A percentile compares a stretch with the other conserved stretches of the same genome.
Conservation (phyloP, 1,139 yeast species). For the Yamadazyma atlantica region DNA sequence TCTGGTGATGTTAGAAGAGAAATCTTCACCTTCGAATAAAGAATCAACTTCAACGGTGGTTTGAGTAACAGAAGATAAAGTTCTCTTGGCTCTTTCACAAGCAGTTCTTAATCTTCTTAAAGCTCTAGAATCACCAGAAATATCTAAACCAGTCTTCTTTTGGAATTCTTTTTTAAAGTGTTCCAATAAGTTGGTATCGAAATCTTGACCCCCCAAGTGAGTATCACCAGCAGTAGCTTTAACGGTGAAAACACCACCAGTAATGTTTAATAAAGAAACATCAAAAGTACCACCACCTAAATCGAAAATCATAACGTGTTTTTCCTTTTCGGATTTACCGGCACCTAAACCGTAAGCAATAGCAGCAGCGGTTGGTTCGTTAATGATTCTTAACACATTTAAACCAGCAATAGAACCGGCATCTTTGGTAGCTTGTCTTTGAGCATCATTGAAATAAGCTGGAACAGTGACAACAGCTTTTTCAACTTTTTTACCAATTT, state of each 20-base stretch:
- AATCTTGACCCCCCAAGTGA: constrained; percentile 93
- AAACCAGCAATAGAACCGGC: constrained; percentile 52
- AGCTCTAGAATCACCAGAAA: constrained; percentile 90
- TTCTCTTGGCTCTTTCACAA: constrained; percentile 99
- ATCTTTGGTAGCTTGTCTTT: constrained; percentile 52
- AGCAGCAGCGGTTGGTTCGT: constrained; percentile 55
- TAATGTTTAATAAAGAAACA: constrained; percentile 77
- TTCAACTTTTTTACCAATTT: constrained; percentile 39
- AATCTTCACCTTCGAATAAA: constrained; percentile 92
- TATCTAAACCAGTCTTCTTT: constrained; percentile 94
- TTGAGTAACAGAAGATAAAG: constrained; percentile 93
- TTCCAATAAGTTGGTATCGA: constrained; percentile 55
- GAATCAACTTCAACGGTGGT: constrained; percentile 97
- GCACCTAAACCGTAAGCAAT: constrained; percentile 57
- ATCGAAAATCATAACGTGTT: constrained; percentile 56
- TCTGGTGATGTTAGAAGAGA: constrained; percentile 94
- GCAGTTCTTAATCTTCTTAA: constrained; percentile 98
- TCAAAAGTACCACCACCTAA: constrained; percentile 55
- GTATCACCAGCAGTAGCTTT: constrained; percentile 99
- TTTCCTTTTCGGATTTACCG: constrained; percentile 70
- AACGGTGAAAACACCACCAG: constrained; percentile 96
- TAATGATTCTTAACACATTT: constrained; percentile 48
- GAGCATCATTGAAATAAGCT: constrained; percentile 51
- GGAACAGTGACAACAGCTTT: constrained; percentile 54
- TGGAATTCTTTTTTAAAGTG: constrained; percentile 93